These are phyloP conservation scores for Hyaloperonospora brassicae DNA, from an alignment of 352 stramenopile genomes.

Conservation along the genomic window DNA sequence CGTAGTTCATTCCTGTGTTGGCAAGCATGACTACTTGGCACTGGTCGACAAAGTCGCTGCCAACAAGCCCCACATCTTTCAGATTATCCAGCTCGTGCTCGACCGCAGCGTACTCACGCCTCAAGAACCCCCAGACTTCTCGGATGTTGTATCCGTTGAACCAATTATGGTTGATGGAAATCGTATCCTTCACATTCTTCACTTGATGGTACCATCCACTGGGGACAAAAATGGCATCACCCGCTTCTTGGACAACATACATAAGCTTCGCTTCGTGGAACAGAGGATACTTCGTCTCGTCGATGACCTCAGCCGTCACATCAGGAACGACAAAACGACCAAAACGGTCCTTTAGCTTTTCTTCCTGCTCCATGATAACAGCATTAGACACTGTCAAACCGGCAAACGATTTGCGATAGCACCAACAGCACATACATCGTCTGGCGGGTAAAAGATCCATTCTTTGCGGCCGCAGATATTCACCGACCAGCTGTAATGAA, in stretches of 20 bases:
- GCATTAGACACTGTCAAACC: slow-evolving; percentile 5
- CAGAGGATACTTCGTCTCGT: slow-evolving; percentile 47
- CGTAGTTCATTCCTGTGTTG: slow-evolving; percentile 73
- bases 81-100: slow-evolving; percentile 53
- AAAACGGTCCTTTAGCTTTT: slow-evolving; percentile 70
- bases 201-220: slow-evolving; percentile 94
- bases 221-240: slow-evolving; percentile 93
- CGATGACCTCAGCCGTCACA: slow-evolving; percentile 33
- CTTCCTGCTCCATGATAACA: slow-evolving; percentile 32
- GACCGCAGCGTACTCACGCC: slow-evolving; percentile 48
- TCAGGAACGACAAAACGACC: slow-evolving; percentile 49
- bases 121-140: slow-evolving; percentile 66
- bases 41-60: slow-evolving; percentile 48
- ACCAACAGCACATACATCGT: slow-evolving; percentile 42
- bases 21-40: slow-evolving; percentile 71
- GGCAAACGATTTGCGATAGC: neutral
- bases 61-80: slow-evolving; percentile 50
- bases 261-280: slow-evolving; percentile 39
- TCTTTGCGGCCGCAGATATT: slow-evolving; percentile 93
- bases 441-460: slow-evolving; percentile 86
- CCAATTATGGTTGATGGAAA: slow-evolving; percentile 98
- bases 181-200: slow-evolving; percentile 86
- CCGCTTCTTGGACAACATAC: slow-evolving; percentile 50
- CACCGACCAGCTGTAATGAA: slow-evolving; percentile 85
- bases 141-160: slow-evolving; percentile 85